Evolutionary conservation across 495 filamentous ascomycete species (phyloP).

Genomic region (Aspergillus coremiiformis): DNA sequence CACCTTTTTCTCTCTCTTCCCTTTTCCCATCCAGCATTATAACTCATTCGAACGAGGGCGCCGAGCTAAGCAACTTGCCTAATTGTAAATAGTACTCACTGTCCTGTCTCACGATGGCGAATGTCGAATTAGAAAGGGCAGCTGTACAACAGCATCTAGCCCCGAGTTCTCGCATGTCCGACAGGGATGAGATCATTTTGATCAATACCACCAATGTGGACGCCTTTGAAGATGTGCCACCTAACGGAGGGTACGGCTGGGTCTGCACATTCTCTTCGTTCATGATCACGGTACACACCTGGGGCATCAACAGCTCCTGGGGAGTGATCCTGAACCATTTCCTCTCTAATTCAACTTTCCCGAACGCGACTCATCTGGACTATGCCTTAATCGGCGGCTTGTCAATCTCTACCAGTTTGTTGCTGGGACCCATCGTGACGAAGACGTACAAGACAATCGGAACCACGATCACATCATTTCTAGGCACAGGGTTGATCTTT

Average conservation of each 20-base stretch:
- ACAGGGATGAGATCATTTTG: too few relatives aligned
- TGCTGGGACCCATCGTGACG: constrained; percentile 53
- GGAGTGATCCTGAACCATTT: constrained; percentile 61
- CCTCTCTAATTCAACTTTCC: constrained; percentile 45
- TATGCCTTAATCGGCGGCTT: constrained; percentile 65
- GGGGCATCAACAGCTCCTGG: constrained; percentile 53
- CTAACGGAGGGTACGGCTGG: constrained; percentile 59
- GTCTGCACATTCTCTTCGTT: constrained; percentile 46
- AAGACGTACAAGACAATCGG: constrained; percentile 42
- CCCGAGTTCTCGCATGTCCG: too few relatives aligned
- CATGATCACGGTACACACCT: constrained; percentile 50
- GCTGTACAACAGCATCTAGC: too few relatives aligned
- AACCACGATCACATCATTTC: constrained; percentile 42
- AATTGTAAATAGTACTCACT: too few relatives aligned
- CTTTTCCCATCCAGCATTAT: too few relatives aligned
- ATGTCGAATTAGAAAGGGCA: too few relatives aligned
- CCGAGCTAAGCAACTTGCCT: too few relatives aligned
- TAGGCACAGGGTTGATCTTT: constrained; percentile 48
- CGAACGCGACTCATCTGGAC: constrained; percentile 43
- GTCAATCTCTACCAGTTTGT: constrained; percentile 48
- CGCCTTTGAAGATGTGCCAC: too few relatives aligned
- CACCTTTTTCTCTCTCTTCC: too few relatives aligned
- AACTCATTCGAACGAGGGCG: too few relatives aligned
- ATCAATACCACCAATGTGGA: too few relatives aligned
- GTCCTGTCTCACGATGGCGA: too few relatives aligned